Conservation (phyloP, 2,329 filamentous ascomycete genomes). For the Penicillium concentricum region DNA sequence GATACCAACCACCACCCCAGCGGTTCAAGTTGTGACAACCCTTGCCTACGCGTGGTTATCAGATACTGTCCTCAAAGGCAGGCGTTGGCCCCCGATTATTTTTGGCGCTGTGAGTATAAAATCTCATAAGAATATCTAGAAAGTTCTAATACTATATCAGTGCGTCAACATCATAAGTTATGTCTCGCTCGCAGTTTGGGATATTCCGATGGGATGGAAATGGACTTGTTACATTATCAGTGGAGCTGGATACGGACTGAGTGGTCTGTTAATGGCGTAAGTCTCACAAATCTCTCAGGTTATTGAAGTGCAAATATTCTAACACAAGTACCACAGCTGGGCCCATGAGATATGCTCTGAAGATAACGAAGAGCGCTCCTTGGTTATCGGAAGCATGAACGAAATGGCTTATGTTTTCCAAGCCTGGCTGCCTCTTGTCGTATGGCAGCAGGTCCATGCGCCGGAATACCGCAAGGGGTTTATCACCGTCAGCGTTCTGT, state of each 20-base stretch:
- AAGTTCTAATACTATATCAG: slow-evolving; percentile 7
- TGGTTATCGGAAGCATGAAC: slow-evolving; percentile 67
- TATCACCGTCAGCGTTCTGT: slow-evolving; percentile 54
- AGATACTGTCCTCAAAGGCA: slow-evolving; percentile 59
- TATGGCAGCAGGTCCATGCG: slow-evolving; percentile 65
- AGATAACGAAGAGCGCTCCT: slow-evolving; percentile 64
- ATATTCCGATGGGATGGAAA: slow-evolving; percentile 56
- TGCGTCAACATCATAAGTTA: slow-evolving; percentile 46
- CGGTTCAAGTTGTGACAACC: slow-evolving; percentile 58
- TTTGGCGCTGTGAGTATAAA: slow-evolving; percentile 55
- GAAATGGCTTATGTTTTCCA: slow-evolving; percentile 68
- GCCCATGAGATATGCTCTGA: slow-evolving; percentile 55
- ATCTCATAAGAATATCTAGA: slow-evolving; percentile 24
- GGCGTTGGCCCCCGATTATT: slow-evolving; percentile 63
- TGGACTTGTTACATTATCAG: slow-evolving; percentile 63
- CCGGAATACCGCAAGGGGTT: slow-evolving; percentile 62
- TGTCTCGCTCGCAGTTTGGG: slow-evolving; percentile 49
- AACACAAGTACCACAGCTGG: slow-evolving; percentile 40
- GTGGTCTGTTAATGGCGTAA: slow-evolving; percentile 52
- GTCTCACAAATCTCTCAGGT: slow-evolving; percentile 18
- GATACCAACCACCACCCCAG: slow-evolving; percentile 59
- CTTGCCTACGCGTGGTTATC: slow-evolving; percentile 65
- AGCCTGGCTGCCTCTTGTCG: slow-evolving; percentile 65
- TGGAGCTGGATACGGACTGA: slow-evolving; percentile 49
- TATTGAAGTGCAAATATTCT: neutral